Percentiles rank a stretch among this genome's conserved stretches.
These are phyloP conservation scores for Sporothrix pseudoabietina DNA, from an alignment of 2,329 filamentous ascomycete species.

Conservation along the genomic window DNA sequence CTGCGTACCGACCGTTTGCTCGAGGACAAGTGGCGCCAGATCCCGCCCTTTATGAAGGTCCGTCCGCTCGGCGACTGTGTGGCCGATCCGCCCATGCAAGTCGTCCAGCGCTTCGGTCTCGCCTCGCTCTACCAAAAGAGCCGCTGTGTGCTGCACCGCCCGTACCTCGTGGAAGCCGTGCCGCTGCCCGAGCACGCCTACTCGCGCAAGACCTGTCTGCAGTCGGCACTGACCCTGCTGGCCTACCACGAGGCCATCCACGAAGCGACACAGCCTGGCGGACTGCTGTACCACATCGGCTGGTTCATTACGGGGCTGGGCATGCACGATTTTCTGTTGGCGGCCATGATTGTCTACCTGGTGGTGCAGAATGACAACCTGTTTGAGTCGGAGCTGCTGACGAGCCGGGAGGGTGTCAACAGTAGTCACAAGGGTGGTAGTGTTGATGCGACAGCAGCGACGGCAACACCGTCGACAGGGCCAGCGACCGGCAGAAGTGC, in stretches of 20 bases:
- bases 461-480: conserved; percentile 33
- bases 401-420: neutral
- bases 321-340: conserved; percentile 63
- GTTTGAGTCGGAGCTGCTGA: conserved; percentile 32
- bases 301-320: conserved; percentile 62
- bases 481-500: conserved; percentile 39
- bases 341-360: conserved; percentile 62
- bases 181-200: conserved; percentile 52
- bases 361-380: conserved; percentile 48
- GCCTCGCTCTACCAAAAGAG: conserved; percentile 57
- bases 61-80: conserved; percentile 53
- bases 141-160: conserved; percentile 58
- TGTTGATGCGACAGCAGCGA: conserved; percentile 36
- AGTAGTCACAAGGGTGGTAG: conserved; percentile 41
- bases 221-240: conserved; percentile 53
- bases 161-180: conserved; percentile 51
- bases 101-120: conserved; percentile 59
- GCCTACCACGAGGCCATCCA: conserved; percentile 52
- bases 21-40: conserved; percentile 48
- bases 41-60: conserved; percentile 55
- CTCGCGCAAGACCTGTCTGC: conserved; percentile 54
- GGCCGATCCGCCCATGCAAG: conserved; percentile 49
- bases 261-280: conserved; percentile 55
- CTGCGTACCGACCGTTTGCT: conserved; percentile 52
- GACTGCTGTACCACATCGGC: conserved; percentile 53